phyloP scores from a whole-genome alignment of 345 rosid genomes.

The Hypericum androsaemum region DNA sequence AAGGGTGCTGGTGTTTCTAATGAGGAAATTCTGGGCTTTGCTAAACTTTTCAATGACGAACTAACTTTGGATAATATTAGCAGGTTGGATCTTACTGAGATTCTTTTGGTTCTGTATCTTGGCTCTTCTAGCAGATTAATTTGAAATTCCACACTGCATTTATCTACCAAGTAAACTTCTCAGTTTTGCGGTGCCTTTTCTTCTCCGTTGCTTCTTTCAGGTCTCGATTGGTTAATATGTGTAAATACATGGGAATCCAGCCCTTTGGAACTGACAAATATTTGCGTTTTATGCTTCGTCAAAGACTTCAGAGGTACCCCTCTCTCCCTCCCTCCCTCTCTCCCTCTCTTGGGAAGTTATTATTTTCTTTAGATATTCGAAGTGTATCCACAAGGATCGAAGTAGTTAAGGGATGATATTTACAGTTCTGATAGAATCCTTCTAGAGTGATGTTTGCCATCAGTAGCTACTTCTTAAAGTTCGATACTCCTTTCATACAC shows the following conservation, averaged over 20 bases:
- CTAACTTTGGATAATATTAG: slow-evolving; percentile 92
- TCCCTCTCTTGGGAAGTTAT: no score
- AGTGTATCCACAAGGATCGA: not conserved
- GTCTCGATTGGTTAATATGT: slow-evolving; percentile 91
- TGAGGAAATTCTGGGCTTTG: slow-evolving; percentile 95
- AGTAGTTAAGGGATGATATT: no score
- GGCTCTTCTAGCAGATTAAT: slow-evolving; percentile 4
- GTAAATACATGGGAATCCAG: slow-evolving; percentile 95
- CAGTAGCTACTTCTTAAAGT: no score
- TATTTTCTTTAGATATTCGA: not conserved
- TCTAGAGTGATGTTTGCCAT: no score
- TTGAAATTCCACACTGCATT: not conserved
- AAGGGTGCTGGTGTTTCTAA: slow-evolving; percentile 80
- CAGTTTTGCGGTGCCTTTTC: slow-evolving; percentile 6
- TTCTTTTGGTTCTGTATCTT: slow-evolving; percentile 5
- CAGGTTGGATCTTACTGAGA: slow-evolving; percentile 42
- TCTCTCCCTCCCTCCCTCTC: not conserved
- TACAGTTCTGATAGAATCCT: no score
- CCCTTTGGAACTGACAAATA: slow-evolving; percentile 95
- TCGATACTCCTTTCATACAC: no score
- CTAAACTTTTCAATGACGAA: slow-evolving; percentile 88
- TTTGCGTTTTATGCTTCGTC: slow-evolving; percentile 87
- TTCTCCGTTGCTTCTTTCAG: slow-evolving; percentile 34
- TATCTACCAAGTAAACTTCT: not conserved
- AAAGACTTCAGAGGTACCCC: slow-evolving; percentile 70